phyloP scores from a whole-genome alignment of 805 yeast genomes.

The Schwanniomyces vanrijiae region DNA sequence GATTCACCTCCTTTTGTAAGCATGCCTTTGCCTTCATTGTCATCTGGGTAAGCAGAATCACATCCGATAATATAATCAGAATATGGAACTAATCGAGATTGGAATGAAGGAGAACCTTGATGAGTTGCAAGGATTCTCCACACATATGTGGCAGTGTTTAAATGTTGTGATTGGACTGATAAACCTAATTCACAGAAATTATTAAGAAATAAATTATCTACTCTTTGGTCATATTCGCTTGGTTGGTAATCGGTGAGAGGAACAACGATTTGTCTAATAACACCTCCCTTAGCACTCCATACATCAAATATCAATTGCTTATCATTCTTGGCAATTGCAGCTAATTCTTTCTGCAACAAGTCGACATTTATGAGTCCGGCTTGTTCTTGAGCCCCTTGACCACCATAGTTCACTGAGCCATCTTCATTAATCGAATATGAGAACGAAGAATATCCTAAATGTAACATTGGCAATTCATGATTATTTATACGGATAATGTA shows the following conservation, averaged over 20 bases:
- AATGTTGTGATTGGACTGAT: slow-evolving; percentile 73
- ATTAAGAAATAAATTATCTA: slow-evolving; percentile 19
- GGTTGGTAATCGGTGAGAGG: slow-evolving; percentile 15
- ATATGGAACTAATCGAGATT: slow-evolving; percentile 79
- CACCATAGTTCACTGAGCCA: slow-evolving; percentile 40
- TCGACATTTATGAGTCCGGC: slow-evolving; percentile 42
- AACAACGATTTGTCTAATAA: slow-evolving; percentile 30
- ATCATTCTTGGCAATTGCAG: slow-evolving; percentile 27
- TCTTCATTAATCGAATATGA: slow-evolving; percentile 39
- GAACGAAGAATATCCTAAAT: slow-evolving; percentile 26
- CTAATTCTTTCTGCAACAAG: slow-evolving; percentile 42
- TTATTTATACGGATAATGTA: slow-evolving; percentile 80
- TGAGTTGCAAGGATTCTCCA: slow-evolving; percentile 83
- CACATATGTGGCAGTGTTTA: slow-evolving; percentile 73
- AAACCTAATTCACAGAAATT: slow-evolving; percentile 59
- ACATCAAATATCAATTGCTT: slow-evolving; percentile 55
- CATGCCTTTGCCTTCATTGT: slow-evolving; percentile 55
- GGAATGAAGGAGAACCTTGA: slow-evolving; percentile 76
- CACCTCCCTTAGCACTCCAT: slow-evolving; percentile 89
- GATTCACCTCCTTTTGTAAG: slow-evolving; percentile 87
- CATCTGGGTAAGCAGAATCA: slow-evolving; percentile 58
- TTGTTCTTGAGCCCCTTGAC: slow-evolving; percentile 28
- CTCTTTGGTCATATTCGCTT: background rate
- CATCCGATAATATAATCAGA: slow-evolving; percentile 84
- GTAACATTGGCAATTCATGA: slow-evolving; percentile 50